Conservation (phyloP, 768 basidiomycete genomes). For the Boletus eberwhitei region DNA sequence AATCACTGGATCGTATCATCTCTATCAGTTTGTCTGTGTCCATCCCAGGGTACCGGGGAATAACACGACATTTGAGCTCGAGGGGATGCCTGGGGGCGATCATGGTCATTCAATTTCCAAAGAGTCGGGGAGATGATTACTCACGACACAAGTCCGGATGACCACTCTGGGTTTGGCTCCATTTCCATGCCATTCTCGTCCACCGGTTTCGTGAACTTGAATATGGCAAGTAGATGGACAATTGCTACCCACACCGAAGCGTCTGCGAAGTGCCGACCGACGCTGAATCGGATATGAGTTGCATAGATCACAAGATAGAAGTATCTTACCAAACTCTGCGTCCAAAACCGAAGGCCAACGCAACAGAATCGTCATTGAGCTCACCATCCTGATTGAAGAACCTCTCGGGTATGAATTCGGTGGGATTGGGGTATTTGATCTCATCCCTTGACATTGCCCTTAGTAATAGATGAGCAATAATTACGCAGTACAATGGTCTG, state of each 20-base stretch:
- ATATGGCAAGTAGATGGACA: slow-evolving; percentile 28
- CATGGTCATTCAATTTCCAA: slow-evolving; percentile 1
- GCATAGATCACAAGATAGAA: not conserved
- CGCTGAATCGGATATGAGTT: slow-evolving; percentile 14
- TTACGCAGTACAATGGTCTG: not conserved
- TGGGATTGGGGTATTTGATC: slow-evolving; percentile 23
- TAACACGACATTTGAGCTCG: slow-evolving; percentile 27
- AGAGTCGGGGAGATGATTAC: not conserved
- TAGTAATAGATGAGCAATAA: slow-evolving; percentile 4
- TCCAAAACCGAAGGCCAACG: slow-evolving; percentile 28
- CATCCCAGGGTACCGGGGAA: slow-evolving; percentile 19
- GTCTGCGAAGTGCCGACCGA: slow-evolving; percentile 30
- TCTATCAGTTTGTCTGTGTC: slow-evolving; percentile 14
- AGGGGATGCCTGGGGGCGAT: slow-evolving; percentile 24
- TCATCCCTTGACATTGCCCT: slow-evolving; percentile 33
- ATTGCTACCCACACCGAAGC: slow-evolving; percentile 33
- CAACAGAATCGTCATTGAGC: slow-evolving; percentile 23
- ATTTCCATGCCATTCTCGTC: slow-evolving; percentile 26
- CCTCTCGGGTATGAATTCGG: slow-evolving; percentile 29
- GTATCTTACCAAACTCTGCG: slow-evolving; percentile 26
- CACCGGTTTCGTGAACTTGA: slow-evolving; percentile 29
- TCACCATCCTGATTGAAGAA: slow-evolving; percentile 23
- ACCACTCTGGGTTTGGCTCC: slow-evolving; percentile 25
- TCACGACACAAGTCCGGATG: slow-evolving; percentile 30
- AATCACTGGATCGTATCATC: slow-evolving; percentile 9